Base-by-base conservation (phyloP, 495 filamentous ascomycete genomes). In the Hamigera avellanea region DNA sequence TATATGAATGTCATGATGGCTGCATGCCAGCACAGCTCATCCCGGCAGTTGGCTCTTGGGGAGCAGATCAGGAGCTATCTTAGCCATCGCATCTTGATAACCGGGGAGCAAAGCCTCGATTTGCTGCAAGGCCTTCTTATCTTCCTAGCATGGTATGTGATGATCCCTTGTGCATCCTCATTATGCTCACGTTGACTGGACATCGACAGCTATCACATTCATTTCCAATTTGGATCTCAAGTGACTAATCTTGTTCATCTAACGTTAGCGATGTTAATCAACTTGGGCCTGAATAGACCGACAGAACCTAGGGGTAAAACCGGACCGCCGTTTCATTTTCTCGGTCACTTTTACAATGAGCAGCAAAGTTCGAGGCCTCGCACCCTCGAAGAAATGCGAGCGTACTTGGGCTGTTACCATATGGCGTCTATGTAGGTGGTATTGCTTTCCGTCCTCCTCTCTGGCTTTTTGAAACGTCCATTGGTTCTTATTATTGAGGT, bases 111-210 rank as follows among this genome's bases (percentile, higher is more conserved):
- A 25, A 61, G 44, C 14, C 25, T 67, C 13, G 62, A 65, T 43
- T 49, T 57, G 18, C 37, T 67, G 3, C 59, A 62, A 38, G 62
- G 62, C 14, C 48, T 67, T 2, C 48, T 67, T 16, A 39, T 64
- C 14, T 56, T 62, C 38, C 41, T 64, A 32, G 53, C 56, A 15
- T 67, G 62, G 62, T 60, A 46, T 36, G 45, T 49, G 12, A 28
- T 42, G 4, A 23, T 4, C 21, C 21, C n/a, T n/a, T n/a, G 9
- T 9, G 21, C 21, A 23, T 23, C 16, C 14, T n/a, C n/a, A 31
- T 9, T 9, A 23, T 23, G 21, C 9, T 9, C 21, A 9, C 21
- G 21, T 9, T 23, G 21, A 23, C 9, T 23, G 21, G 21, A 5
- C n/a, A 6, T 3, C 5, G 5, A 30, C n/a, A 30, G 28, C 12